These are phyloP conservation scores for Eimeria sp. DNA, from an alignment of 169 alveolate genomes.

Conservation along the genomic window DNA sequence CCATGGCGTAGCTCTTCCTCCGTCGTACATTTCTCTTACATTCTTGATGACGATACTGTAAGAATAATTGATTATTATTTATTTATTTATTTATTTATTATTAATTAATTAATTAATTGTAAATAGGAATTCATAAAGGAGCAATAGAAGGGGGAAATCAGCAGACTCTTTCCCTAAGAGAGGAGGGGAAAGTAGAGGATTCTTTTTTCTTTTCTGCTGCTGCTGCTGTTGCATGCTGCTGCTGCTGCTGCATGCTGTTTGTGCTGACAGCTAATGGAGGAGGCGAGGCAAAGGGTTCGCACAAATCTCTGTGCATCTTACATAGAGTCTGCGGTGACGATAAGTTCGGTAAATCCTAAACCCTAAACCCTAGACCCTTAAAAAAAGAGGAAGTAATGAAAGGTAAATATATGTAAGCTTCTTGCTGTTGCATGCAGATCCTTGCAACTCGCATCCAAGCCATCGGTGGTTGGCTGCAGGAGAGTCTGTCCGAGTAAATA, in stretches of 20 bases:
- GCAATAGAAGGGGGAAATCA: too few relatives aligned
- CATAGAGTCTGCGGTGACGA: neutral
- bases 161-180: too few relatives aligned
- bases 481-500: neutral
- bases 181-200: neutral
- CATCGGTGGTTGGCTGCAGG: neutral
- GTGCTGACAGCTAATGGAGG: slow-evolving; percentile 30
- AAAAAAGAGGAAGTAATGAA: neutral
- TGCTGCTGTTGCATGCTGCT: neutral
- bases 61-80: neutral
- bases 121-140: too few relatives aligned
- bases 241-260: neutral
- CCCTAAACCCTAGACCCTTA: neutral
- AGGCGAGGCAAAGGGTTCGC: slow-evolving; percentile 29
- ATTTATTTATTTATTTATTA: neutral
- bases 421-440: neutral
- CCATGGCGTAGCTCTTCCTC: neutral
- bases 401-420: neutral
- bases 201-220: neutral
- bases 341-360: neutral
- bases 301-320: slow-evolving; percentile 7
- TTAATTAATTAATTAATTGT: too few relatives aligned
- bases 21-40: neutral
- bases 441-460: neutral
- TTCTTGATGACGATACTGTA: slow-evolving; percentile 1